Evolutionary conservation across 140 eudicot species (phyloP).

Genomic region (Oenanthe javanica): DNA sequence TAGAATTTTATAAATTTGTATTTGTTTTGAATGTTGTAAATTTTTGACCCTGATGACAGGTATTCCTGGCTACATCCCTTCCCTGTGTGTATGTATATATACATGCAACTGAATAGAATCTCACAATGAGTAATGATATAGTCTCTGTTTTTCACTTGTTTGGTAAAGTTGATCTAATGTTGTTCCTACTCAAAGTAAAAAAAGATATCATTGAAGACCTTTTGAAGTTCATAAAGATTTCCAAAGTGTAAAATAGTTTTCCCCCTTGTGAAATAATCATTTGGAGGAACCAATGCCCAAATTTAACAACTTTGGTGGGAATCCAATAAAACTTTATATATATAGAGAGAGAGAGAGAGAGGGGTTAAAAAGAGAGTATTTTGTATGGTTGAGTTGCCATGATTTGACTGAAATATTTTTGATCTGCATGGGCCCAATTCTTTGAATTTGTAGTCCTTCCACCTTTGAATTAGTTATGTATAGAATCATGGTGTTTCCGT

Average conservation of each 20-base stretch:
- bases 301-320: constrained; percentile 5
- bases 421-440: constrained; percentile 17
- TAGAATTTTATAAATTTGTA: too few species aligned
- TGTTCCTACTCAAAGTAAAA: constrained; percentile 2
- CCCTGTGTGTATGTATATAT: neutral
- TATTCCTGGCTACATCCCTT: neutral
- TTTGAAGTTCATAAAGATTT: neutral
- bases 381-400: neutral
- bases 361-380: neutral
- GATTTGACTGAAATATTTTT: constrained; percentile 17
- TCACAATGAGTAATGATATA: neutral
- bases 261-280: constrained; percentile 3
- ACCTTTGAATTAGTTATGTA: constrained; percentile 17
- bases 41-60: too few species aligned
- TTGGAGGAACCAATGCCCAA: constrained; percentile 5
- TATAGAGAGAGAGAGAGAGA: neutral
- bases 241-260: neutral
- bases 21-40: too few species aligned
- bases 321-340: constrained; percentile 10
- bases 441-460: neutral
- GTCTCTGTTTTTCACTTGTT: constrained; percentile 1
- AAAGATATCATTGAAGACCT: neutral
- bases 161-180: neutral
- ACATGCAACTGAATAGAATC: neutral
- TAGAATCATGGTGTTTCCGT: constrained; percentile 1